These are phyloP conservation scores for Dactylellina leptospora DNA, from an alignment of 2,329 filamentous ascomycete species.

Conservation along the genomic window DNA sequence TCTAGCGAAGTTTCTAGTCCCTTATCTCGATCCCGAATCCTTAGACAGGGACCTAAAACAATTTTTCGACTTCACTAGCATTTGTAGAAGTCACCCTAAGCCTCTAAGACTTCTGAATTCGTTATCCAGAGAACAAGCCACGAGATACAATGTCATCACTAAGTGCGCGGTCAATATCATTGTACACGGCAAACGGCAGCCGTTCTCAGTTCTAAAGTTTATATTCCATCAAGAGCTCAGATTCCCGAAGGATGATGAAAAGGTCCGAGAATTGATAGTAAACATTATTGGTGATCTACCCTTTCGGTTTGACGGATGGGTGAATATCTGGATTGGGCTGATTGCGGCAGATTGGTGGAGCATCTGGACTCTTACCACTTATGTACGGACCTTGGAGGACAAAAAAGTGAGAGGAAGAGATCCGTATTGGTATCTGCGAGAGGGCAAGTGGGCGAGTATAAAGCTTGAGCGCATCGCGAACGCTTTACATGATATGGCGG, in stretches of 20 bases:
- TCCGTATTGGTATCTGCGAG: not conserved
- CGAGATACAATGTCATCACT: not conserved
- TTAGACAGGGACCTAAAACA: not conserved
- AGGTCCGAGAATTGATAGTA: conserved; percentile 3
- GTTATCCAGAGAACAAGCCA: not conserved
- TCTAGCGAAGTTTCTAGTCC: conserved; percentile 3
- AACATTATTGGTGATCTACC: conserved; percentile 18
- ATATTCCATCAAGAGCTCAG: conserved; percentile 25
- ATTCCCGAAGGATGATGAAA: not conserved
- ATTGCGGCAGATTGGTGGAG: conserved; percentile 12
- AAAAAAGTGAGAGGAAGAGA: not conserved
- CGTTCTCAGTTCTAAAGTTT: conserved; percentile 6
- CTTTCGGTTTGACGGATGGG: conserved; percentile 25
- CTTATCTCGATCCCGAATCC: not conserved
- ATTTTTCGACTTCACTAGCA: conserved; percentile 10
- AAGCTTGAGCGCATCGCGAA: conserved; percentile 3
- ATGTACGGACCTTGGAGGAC: conserved; percentile 4
- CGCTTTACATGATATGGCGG: too few species aligned
- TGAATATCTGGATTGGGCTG: conserved; percentile 27
- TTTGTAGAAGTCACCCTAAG: not conserved
- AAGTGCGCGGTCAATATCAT: not conserved
- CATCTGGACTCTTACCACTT: conserved; percentile 21
- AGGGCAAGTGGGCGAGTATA: conserved; percentile 22
- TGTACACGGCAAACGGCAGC: not conserved
- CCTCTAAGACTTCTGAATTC: not conserved